A percentile compares a stretch with the other conserved stretches of the same genome.
Conservation (phyloP, 2,329 filamentous ascomycete genomes). For the Diplodia mutila region DNA sequence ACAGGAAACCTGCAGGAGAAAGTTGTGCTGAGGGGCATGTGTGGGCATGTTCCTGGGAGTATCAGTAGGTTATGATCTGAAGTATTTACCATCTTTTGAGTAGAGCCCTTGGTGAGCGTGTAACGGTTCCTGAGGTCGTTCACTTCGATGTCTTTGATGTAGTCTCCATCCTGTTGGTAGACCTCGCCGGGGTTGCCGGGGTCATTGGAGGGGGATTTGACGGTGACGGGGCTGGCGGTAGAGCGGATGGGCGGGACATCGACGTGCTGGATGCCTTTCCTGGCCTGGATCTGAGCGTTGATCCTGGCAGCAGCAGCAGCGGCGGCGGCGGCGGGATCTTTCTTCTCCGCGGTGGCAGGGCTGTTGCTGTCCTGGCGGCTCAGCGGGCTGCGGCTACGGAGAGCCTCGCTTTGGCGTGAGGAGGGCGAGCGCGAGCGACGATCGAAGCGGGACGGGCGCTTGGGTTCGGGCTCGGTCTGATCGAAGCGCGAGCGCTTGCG, state of each 20-base stretch:
- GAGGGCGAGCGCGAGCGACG: slow-evolving; percentile 86
- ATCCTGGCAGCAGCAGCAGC: slow-evolving; percentile 71
- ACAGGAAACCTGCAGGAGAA: slow-evolving; percentile 32
- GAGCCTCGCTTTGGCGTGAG: slow-evolving; percentile 64
- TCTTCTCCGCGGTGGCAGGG: slow-evolving; percentile 50
- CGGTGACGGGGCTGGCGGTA: slow-evolving; percentile 53
- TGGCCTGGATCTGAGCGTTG: slow-evolving; percentile 56
- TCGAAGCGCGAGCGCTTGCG: slow-evolving; percentile 94
- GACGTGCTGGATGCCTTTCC: slow-evolving; percentile 87
- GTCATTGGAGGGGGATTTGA: slow-evolving; percentile 59
- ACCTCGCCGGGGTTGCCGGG: slow-evolving; percentile 68
- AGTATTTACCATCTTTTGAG: slow-evolving; percentile 99
- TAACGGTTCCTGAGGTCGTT: slow-evolving; percentile 98
- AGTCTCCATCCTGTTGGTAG: slow-evolving; percentile 95
- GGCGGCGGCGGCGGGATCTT: slow-evolving; percentile 77
- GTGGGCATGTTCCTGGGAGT: slow-evolving; percentile 38
- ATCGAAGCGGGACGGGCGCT: slow-evolving; percentile 77
- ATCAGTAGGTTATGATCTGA: slow-evolving; percentile 72
- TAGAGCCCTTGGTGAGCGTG: slow-evolving; percentile 93
- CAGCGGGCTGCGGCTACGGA: slow-evolving; percentile 81
- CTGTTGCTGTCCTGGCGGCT: slow-evolving; percentile 54
- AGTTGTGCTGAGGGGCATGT: slow-evolving; percentile 1
- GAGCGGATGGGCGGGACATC: slow-evolving; percentile 80
- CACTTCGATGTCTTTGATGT: slow-evolving; percentile 98
- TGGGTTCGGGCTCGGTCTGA: slow-evolving; percentile 81